phyloP scores from a whole-genome alignment of 495 filamentous ascomycete species.

The Penicillium paxilli region DNA sequence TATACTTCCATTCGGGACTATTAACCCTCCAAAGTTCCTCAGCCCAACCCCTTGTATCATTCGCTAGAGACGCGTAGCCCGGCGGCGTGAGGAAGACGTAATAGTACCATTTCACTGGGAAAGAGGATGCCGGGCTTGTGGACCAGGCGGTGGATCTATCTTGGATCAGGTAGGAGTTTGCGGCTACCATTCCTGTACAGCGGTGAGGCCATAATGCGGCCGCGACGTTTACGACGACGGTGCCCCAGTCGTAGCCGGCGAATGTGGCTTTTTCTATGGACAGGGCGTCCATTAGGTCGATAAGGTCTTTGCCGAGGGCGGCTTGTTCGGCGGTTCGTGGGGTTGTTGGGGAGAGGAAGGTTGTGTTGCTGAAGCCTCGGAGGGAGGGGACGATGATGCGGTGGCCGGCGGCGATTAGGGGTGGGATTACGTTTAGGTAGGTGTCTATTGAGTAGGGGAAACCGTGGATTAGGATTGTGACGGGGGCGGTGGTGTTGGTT shows the following conservation, averaged over 20 bases:
- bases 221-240: slow-evolving; percentile 5
- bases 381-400: slow-evolving; percentile 27
- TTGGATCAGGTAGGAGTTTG: slow-evolving; percentile 17
- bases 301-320: slow-evolving; percentile 19
- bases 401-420: slow-evolving; percentile 16
- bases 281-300: slow-evolving; percentile 6
- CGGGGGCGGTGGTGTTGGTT: slow-evolving; percentile 6
- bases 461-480: slow-evolving; percentile 16
- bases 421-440: slow-evolving; percentile 20
- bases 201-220: slow-evolving; percentile 14
- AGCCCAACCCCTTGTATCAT: slow-evolving; percentile 1
- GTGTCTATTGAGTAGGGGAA: slow-evolving; percentile 26
- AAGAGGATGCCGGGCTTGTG: not conserved
- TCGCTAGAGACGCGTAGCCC: not conserved
- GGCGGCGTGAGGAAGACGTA: not conserved
- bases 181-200: slow-evolving; percentile 12
- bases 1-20: not conserved
- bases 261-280: slow-evolving; percentile 12
- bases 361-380: slow-evolving; percentile 23
- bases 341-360: slow-evolving; percentile 14
- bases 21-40: not conserved
- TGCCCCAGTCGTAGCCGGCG: slow-evolving; percentile 15
- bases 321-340: slow-evolving; percentile 23
- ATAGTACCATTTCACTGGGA: not conserved
- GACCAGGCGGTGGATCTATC: slow-evolving; percentile 14